Conservation (phyloP, 352 stramenopile species). For the Phytopythium litorale region DNA sequence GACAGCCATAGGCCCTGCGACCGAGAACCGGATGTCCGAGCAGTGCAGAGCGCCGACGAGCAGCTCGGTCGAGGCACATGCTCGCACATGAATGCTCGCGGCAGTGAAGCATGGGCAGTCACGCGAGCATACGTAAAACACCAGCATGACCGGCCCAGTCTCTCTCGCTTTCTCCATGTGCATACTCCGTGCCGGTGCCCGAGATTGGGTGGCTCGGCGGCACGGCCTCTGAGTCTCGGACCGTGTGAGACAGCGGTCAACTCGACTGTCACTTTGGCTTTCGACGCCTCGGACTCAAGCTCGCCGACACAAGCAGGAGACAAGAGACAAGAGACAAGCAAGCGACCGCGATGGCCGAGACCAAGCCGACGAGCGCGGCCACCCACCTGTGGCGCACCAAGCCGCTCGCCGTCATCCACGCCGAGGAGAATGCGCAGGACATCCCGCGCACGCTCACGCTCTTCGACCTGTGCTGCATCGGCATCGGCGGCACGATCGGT, state of each 20-base stretch:
- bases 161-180: not conserved
- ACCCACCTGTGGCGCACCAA: conserved; percentile 42
- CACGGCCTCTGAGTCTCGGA: not conserved
- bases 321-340: not conserved
- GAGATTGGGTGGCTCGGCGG: conserved; percentile 1
- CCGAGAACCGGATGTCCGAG: not conserved
- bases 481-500: conserved; percentile 88
- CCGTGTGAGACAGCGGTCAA: not conserved
- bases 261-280: not conserved
- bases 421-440: conserved; percentile 46
- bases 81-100: not conserved
- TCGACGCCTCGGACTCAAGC: not conserved
- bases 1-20: not conserved
- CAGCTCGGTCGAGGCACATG: not conserved
- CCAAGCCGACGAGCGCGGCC: not conserved
- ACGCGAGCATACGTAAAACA: not conserved
- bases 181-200: not conserved
- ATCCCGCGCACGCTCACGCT: conserved; percentile 52
- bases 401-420: conserved; percentile 48
- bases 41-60: not conserved
- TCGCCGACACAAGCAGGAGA: not conserved
- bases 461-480: conserved; percentile 83
- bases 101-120: not conserved
- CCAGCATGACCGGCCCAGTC: not conserved
- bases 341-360: conserved; percentile 3